phyloP scores from a whole-genome alignment of 208 protist species.

The Trypanosoma boissoni region DNA sequence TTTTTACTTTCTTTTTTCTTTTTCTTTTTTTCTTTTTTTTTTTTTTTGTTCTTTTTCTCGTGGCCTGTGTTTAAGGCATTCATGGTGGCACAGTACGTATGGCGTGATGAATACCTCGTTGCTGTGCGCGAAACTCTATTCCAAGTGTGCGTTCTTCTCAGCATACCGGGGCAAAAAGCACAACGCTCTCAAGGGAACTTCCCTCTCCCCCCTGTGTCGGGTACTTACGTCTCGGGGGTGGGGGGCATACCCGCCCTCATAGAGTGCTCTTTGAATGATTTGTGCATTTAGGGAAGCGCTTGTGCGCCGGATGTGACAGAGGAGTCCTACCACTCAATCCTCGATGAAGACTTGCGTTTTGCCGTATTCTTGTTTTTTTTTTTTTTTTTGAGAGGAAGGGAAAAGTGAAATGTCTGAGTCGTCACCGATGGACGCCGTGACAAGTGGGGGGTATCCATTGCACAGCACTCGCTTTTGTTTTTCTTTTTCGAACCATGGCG shows the following conservation, averaged over 20 bases:
- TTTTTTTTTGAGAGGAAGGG: too few relatives aligned
- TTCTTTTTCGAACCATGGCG: background rate
- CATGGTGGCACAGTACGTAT: slow-evolving; percentile 4
- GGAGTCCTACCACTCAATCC: background rate
- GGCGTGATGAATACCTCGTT: background rate
- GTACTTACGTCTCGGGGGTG: slow-evolving; percentile 1
- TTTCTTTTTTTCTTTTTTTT: slow-evolving; percentile 18
- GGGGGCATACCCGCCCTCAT: slow-evolving; percentile 8
- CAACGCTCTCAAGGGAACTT: background rate
- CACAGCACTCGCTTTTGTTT: background rate
- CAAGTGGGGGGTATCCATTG: background rate
- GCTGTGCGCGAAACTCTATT: slow-evolving; percentile 8
- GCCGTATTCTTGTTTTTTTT: too few relatives aligned
- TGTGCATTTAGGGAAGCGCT: slow-evolving; percentile 12
- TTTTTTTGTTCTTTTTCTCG: slow-evolving; percentile 9
- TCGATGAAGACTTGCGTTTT: too few relatives aligned
- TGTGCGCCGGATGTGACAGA: background rate
- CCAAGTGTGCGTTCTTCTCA: background rate
- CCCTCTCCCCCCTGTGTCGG: slow-evolving; percentile 14
- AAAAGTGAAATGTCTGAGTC: too few relatives aligned
- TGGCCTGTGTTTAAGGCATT: background rate
- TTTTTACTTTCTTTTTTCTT: background rate
- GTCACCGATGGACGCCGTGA: too few relatives aligned
- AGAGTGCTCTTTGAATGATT: slow-evolving; percentile 10
- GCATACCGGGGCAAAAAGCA: background rate